Evolutionary conservation across 2,329 filamentous ascomycete species (phyloP).

Genomic region (Aspergillus ruber): DNA sequence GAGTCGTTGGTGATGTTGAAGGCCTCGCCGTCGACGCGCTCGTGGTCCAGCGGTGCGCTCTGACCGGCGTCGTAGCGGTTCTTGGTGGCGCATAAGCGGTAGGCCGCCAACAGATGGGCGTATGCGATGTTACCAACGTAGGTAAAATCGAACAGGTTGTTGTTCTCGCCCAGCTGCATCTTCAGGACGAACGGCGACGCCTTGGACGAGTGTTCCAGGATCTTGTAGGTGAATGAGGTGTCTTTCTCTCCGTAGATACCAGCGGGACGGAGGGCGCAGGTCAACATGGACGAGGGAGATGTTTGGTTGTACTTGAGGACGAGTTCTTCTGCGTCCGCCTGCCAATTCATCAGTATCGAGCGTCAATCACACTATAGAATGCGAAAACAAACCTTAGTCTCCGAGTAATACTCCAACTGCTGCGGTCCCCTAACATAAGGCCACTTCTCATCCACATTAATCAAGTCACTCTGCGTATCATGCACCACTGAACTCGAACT

Average conservation of each 20-base stretch:
- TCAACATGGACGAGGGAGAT: constrained; percentile 56
- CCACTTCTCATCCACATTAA: constrained; percentile 79
- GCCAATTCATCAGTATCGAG: constrained; percentile 12
- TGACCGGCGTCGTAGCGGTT: constrained; percentile 36
- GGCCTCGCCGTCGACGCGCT: constrained; percentile 73
- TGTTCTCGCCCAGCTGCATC: constrained; percentile 72
- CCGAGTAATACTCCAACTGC: constrained; percentile 77
- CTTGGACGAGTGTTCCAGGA: constrained; percentile 64
- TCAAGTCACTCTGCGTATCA: constrained; percentile 71
- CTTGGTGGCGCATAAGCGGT: constrained; percentile 60
- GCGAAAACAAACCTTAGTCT: constrained; percentile 64
- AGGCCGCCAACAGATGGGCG: constrained; percentile 74
- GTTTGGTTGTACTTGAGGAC: constrained; percentile 69
- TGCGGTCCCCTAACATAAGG: constrained; percentile 65
- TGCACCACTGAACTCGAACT: constrained; percentile 81
- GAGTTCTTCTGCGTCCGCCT: constrained; percentile 73
- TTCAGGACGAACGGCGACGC: constrained; percentile 55
- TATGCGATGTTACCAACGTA: constrained; percentile 66
- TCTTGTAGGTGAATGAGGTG: constrained; percentile 64
- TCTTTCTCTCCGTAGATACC: constrained; percentile 92
- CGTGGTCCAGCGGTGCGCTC: constrained; percentile 61
- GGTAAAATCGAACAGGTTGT: constrained; percentile 65
- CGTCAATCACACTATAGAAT: neutral
- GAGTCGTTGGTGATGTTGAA: constrained; percentile 88
- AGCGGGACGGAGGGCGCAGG: constrained; percentile 74